Evolutionary conservation across 1,139 yeast species (phyloP).

Genomic region (Candida albicans): DNA sequence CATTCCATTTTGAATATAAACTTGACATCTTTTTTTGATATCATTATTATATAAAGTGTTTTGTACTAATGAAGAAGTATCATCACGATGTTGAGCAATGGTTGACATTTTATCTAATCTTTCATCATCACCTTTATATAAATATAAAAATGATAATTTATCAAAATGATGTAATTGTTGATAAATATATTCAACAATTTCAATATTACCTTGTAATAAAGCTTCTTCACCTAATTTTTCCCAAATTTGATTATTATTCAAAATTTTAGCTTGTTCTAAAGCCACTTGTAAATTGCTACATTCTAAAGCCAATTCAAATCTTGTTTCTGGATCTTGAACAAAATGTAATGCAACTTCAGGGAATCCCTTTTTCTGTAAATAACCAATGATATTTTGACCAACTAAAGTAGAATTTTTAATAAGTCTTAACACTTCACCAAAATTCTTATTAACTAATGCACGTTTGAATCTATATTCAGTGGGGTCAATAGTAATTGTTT

Average conservation of each 20-base stretch:
- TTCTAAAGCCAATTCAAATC: slow-evolving; percentile 93
- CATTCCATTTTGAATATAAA: slow-evolving; percentile 77
- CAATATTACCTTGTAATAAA: slow-evolving; percentile 82
- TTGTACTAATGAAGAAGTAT: slow-evolving; percentile 75
- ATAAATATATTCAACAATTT: slow-evolving; percentile 81
- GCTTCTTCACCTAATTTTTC: slow-evolving; percentile 85
- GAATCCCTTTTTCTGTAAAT: slow-evolving; percentile 91
- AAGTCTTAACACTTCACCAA: slow-evolving; percentile 86
- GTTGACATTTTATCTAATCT: slow-evolving; percentile 82
- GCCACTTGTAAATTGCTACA: slow-evolving; percentile 89
- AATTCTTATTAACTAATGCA: slow-evolving; percentile 86
- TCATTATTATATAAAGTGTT: slow-evolving; percentile 80
- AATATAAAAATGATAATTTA: slow-evolving; percentile 83
- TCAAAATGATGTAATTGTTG: slow-evolving; percentile 88
- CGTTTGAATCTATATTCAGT: slow-evolving; percentile 96
- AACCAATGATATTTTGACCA: slow-evolving; percentile 95
- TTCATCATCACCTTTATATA: slow-evolving; percentile 75
- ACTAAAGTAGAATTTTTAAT: slow-evolving; percentile 88
- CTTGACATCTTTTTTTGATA: slow-evolving; percentile 70
- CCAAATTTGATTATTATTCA: slow-evolving; percentile 71
- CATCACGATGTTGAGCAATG: slow-evolving; percentile 89
- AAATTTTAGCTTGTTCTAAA: slow-evolving; percentile 79
- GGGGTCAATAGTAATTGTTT: slow-evolving; percentile 80
- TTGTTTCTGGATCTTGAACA: slow-evolving; percentile 93
- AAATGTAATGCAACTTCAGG: slow-evolving; percentile 95